Conservation (phyloP, 495 filamentous ascomycete genomes). For the Pseudevernia furfuracea region DNA sequence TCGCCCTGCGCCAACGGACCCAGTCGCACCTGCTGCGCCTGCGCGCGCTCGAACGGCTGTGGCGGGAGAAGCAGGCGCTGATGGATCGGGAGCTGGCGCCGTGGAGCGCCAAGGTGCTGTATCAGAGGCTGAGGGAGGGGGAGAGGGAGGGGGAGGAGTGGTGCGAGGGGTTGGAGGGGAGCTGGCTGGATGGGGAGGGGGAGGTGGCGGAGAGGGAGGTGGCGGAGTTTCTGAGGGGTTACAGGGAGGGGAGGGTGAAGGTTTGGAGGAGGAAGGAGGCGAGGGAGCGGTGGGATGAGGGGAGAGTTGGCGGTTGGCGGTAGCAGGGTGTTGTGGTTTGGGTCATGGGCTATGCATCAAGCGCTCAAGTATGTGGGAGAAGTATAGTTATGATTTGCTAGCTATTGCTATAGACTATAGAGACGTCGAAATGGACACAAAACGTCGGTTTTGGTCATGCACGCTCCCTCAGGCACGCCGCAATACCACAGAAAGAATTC, state of each 20-base stretch:
- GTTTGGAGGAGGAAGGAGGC: conserved; percentile 70
- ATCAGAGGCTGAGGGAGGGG: conserved; percentile 64
- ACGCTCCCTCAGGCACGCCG: background rate
- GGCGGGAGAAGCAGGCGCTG: conserved; percentile 77
- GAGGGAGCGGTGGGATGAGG: conserved; percentile 90
- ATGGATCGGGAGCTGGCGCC: conserved; percentile 80
- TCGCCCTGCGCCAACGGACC: conserved; percentile 53
- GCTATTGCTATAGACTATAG: conserved; percentile 3
- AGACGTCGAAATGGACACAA: background rate
- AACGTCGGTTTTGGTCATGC: background rate
- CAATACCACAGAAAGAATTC: background rate
- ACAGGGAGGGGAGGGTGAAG: conserved; percentile 66
- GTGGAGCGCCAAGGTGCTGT: conserved; percentile 77
- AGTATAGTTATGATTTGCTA: background rate
- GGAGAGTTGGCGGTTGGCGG: conserved; percentile 85
- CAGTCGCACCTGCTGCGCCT: conserved; percentile 76
- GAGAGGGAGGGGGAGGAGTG: conserved; percentile 78
- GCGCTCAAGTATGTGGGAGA: background rate
- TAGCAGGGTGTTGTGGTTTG: conserved; percentile 35
- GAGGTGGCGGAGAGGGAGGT: conserved; percentile 68
- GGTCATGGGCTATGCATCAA: background rate
- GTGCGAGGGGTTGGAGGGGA: conserved; percentile 77
- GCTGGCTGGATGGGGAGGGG: conserved; percentile 59
- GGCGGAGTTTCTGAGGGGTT: conserved; percentile 71
- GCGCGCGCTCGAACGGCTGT: conserved; percentile 80